Evolutionary conservation across 176 grass and related monocot species (phyloP).

Genomic region (Aegilops longissima): DNA sequence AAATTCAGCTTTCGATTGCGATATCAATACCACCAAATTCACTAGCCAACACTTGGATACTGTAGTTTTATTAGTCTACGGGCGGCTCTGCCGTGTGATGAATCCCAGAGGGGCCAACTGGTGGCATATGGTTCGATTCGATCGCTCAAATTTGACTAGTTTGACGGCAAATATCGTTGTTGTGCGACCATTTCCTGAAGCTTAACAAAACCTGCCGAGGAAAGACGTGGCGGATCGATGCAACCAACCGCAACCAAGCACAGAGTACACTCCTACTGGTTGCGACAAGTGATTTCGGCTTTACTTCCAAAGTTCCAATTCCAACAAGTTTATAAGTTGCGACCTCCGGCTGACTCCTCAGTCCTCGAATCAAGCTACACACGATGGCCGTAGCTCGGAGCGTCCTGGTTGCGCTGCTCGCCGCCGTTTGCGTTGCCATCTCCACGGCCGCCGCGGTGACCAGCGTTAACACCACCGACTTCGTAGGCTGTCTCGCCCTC

Average conservation of each 20-base stretch:
- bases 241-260: not conserved
- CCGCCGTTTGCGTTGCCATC: not conserved
- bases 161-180: not conserved
- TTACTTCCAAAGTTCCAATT: not conserved
- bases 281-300: not conserved
- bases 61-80: not conserved
- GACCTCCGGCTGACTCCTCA: not conserved
- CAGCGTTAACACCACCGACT: slow-evolving; percentile 10
- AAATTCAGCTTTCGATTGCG: not conserved
- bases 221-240: not conserved
- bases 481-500: slow-evolving; percentile 47
- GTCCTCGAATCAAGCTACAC: not conserved
- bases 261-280: not conserved
- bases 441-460: not conserved
- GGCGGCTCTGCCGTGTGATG: not conserved
- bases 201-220: not conserved
- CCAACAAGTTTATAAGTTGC: not conserved
- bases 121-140: not conserved
- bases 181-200: not conserved
- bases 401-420: not conserved
- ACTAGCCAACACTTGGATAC: not conserved
- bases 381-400: not conserved
- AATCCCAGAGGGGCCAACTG: not conserved
- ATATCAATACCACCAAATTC: not conserved
- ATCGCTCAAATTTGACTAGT: not conserved